Conservation (phyloP, 2,329 filamentous ascomycete genomes). For the Ophiostoma australiae region DNA sequence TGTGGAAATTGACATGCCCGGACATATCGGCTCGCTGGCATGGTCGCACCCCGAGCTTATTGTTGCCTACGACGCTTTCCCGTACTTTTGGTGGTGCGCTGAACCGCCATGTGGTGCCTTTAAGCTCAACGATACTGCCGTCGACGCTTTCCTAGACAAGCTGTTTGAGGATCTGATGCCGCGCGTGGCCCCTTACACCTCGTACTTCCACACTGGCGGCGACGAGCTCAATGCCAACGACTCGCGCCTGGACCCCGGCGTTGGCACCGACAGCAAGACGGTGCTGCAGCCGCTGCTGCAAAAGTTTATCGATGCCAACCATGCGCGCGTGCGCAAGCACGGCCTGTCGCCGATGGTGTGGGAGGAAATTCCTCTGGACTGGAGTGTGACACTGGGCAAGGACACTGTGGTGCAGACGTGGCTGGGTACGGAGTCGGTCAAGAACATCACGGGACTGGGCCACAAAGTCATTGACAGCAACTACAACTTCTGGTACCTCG, state of each 20-base stretch:
- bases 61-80: constrained; percentile 55
- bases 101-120: constrained; percentile 65
- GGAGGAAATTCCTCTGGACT: constrained; percentile 79
- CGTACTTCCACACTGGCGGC: constrained; percentile 80
- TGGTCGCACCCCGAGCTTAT: constrained; percentile 67
- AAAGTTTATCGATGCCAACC: constrained; percentile 66
- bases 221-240: constrained; percentile 79
- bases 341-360: constrained; percentile 73
- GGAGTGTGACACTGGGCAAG: constrained; percentile 67
- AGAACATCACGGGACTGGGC: constrained; percentile 55
- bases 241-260: constrained; percentile 67
- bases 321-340: constrained; percentile 57
- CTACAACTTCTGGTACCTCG: constrained; percentile 78
- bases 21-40: constrained; percentile 66
- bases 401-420: constrained; percentile 77
- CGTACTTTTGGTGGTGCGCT: constrained; percentile 56
- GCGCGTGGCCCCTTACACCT: constrained; percentile 60
- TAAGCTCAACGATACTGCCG: constrained; percentile 67
- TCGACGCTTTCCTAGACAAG: constrained; percentile 65
- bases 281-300: constrained; percentile 73
- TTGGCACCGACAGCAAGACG: constrained; percentile 58
- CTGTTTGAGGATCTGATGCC: constrained; percentile 74
- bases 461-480: constrained; percentile 70
- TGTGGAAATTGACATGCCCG: constrained; percentile 76
- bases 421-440: constrained; percentile 60